A percentile compares a stretch with the other conserved stretches of the same genome.
These are phyloP conservation scores for Zygoascus sp. DNA, from an alignment of 1,139 yeast species.

Conservation along the genomic window DNA sequence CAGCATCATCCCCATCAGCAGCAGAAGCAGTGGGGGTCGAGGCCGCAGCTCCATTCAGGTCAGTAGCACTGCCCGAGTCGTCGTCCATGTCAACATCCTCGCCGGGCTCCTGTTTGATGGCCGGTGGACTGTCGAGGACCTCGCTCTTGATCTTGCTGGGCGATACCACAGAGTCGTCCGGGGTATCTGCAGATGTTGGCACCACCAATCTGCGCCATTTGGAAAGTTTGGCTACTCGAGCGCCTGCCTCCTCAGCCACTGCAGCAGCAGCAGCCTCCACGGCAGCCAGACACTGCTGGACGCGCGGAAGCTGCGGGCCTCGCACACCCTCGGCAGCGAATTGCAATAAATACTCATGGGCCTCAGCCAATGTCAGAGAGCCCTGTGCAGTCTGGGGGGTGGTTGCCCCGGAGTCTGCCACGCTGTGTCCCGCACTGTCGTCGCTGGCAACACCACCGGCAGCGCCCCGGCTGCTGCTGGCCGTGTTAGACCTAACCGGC, in stretches of 20 bases:
- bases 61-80: conserved; percentile 17
- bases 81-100: conserved; percentile 17
- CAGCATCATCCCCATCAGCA: too few species aligned
- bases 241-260: not conserved
- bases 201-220: conserved; percentile 2
- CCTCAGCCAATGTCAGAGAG: conserved; percentile 2
- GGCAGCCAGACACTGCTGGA: conserved; percentile 5
- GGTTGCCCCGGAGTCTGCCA: conserved; percentile 8
- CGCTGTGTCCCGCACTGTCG: conserved; percentile 1
- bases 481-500: too few species aligned
- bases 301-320: not conserved
- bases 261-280: conserved; percentile 2
- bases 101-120: not conserved
- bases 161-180: not conserved
- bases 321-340: not conserved
- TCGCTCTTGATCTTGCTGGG: not conserved
- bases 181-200: not conserved
- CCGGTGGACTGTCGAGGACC: not conserved
- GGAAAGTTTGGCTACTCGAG: conserved; percentile 1
- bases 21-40: too few species aligned
- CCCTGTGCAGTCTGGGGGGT: conserved; percentile 4
- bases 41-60: too few species aligned
- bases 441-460: conserved; percentile 4
- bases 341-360: conserved; percentile 7
- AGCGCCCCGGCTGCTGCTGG: too few species aligned